These are phyloP conservation scores for Diaporthe nobilis DNA, from an alignment of 2,329 filamentous ascomycete genomes.

Conservation along the genomic window DNA sequence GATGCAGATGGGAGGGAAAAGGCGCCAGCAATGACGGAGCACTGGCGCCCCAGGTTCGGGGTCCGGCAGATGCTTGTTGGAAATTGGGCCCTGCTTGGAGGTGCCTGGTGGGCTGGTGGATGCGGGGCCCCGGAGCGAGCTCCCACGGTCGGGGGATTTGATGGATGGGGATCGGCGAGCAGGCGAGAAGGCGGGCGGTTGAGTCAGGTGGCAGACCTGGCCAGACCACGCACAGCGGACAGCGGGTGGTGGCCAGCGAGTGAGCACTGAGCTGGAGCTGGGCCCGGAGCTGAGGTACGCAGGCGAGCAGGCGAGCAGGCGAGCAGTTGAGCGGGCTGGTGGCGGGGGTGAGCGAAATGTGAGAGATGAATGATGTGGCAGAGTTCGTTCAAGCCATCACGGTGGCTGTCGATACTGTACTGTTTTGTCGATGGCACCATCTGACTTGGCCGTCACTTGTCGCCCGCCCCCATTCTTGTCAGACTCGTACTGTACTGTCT, in stretches of 20 bases:
- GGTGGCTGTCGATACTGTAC: background rate
- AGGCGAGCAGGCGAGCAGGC: constrained; percentile 9
- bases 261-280: constrained; percentile 13
- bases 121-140: constrained; percentile 26
- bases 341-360: background rate
- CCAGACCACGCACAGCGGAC: background rate
- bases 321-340: background rate
- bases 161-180: constrained; percentile 15
- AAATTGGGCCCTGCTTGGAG: background rate
- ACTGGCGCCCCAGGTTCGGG: constrained; percentile 32
- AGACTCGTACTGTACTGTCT: background rate
- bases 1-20: constrained; percentile 17
- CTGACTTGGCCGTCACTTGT: constrained; percentile 11
- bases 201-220: constrained; percentile 23
- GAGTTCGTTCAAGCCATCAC: background rate
- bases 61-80: constrained; percentile 25
- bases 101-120: constrained; percentile 12
- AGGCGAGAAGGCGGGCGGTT: background rate
- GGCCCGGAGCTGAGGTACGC: background rate
- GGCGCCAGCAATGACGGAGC: constrained; percentile 30
- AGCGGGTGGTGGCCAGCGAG: background rate
- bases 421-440: background rate
- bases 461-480: constrained; percentile 14
- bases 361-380: constrained; percentile 13
- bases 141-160: constrained; percentile 13